These are phyloP conservation scores for Agroathelia rolfsii DNA, from an alignment of 1,284 basidiomycete genomes.

Conservation along the genomic window DNA sequence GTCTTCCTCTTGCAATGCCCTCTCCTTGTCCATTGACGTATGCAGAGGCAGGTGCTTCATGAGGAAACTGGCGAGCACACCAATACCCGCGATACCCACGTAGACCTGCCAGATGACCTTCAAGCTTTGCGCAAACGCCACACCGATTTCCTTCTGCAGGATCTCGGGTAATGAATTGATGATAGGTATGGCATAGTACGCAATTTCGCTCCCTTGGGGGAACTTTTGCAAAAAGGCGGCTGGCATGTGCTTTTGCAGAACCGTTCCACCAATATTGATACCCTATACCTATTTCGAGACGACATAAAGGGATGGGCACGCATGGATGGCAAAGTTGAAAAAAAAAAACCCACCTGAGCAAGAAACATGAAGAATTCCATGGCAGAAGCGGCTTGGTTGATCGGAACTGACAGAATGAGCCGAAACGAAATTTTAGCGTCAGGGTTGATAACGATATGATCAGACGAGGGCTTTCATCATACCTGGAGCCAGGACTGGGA, in stretches of 20 bases:
- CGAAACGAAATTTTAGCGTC: no score
- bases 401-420: conserved; percentile 20
- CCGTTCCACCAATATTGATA: conserved; percentile 25
- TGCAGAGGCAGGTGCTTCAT: conserved; percentile 25
- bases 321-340: conserved; percentile 6
- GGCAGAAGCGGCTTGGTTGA: conserved; percentile 24
- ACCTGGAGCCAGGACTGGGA: conserved; percentile 17
- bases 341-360: conserved; percentile 15
- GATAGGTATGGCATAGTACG: conserved; percentile 14
- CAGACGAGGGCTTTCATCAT: conserved; percentile 7
- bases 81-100: conserved; percentile 13
- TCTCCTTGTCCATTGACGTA: conserved; percentile 19
- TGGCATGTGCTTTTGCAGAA: conserved; percentile 29
- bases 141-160: conserved; percentile 9
- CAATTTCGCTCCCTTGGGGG: conserved; percentile 11
- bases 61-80: conserved; percentile 15
- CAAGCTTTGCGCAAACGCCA: conserved; percentile 14
- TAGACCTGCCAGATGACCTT: conserved; percentile 14
- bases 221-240: conserved; percentile 7
- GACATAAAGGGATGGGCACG: no score
- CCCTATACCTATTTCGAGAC: conserved; percentile 28
- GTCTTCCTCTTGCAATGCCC: conserved; percentile 14
- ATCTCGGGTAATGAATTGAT: conserved; percentile 10
- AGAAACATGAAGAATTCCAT: conserved; percentile 28
- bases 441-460: conserved; percentile 21